Percentiles rank a stretch among this genome's conserved stretches.
phyloP scores from a whole-genome alignment of 306 rosid species.

The Morella rubra region DNA sequence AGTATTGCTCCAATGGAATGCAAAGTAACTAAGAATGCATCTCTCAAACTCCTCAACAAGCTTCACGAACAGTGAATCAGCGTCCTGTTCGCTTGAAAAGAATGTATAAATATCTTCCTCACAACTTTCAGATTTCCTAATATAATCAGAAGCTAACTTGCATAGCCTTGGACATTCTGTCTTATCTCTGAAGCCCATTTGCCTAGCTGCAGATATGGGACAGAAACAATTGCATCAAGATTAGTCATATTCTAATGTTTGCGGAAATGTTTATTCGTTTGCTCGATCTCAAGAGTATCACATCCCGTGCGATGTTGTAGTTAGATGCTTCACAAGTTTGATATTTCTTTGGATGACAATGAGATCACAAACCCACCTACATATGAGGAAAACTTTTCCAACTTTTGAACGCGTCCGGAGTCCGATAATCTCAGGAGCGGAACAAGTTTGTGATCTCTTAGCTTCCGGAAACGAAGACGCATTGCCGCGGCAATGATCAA shows the following conservation, averaged over 20 bases:
- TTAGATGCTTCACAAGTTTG: not conserved
- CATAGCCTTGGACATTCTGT: conserved; percentile 74
- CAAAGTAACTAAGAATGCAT: conserved; percentile 93
- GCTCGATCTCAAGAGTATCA: not conserved
- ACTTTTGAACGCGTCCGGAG: conserved; percentile 49
- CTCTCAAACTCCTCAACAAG: conserved; percentile 98
- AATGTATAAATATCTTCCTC: conserved; percentile 77
- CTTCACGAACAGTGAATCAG: conserved; percentile 87
- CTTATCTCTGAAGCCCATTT: conserved; percentile 82
- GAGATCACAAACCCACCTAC: conserved; percentile 57
- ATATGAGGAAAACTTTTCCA: conserved; percentile 81
- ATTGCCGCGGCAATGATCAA: conserved; percentile 57
- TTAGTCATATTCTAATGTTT: not conserved
- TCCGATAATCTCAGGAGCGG: conserved; percentile 57
- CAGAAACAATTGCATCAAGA: not conserved
- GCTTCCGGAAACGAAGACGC: conserved; percentile 50
- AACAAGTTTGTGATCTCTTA: conserved; percentile 51
- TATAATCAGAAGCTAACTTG: conserved; percentile 83
- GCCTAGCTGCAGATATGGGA: conserved; percentile 76
- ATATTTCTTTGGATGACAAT: not conserved
- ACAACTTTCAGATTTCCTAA: conserved; percentile 68
- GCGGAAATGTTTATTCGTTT: not conserved
- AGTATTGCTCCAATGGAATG: conserved; percentile 87
- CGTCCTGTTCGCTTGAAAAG: conserved; percentile 70
- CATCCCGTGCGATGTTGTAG: not conserved